A percentile compares a stretch with the other conserved stretches of the same genome.
phyloP scores from a whole-genome alignment of 1,284 basidiomycete genomes.

The Hemileia vastatrix region DNA sequence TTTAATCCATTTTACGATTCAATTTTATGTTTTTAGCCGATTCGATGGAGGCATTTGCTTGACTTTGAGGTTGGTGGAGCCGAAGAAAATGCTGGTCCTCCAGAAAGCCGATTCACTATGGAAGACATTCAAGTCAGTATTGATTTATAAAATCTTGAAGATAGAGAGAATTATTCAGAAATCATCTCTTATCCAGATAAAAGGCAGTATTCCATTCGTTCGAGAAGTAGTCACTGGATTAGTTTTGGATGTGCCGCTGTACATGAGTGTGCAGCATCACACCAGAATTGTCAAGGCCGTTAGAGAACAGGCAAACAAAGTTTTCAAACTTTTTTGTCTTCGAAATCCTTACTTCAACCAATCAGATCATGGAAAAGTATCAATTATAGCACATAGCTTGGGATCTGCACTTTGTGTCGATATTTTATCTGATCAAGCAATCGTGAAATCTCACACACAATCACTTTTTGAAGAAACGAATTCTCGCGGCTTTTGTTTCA shows the following conservation, averaged over 20 bases:
- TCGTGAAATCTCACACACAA: conserved; percentile 27
- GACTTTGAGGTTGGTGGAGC: conserved; percentile 29
- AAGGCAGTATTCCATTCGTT: conserved; percentile 36
- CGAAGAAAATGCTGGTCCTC: neutral
- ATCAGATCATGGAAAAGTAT: conserved; percentile 33
- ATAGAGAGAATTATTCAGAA: conserved; percentile 1
- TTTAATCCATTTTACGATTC: neutral
- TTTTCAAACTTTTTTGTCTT: conserved; percentile 39
- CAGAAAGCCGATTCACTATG: conserved; percentile 32
- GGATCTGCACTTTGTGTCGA: conserved; percentile 35
- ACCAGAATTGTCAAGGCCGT: conserved; percentile 38
- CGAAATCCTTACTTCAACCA: conserved; percentile 40
- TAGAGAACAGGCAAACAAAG: conserved; percentile 38
- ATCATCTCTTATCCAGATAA: conserved; percentile 12
- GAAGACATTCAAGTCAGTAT: conserved; percentile 30
- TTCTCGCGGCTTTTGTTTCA: conserved; percentile 37
- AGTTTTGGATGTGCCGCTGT: conserved; percentile 44
- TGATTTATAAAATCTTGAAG: neutral
- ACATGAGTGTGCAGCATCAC: conserved; percentile 36
- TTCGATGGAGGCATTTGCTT: conserved; percentile 36
- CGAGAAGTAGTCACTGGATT: conserved; percentile 38
- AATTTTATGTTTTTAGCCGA: conserved; percentile 23
- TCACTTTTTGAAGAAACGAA: conserved; percentile 14
- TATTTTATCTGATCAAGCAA: conserved; percentile 40
- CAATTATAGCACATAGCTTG: conserved; percentile 38